A percentile compares a stretch with the other conserved stretches of the same genome.
Conservation (phyloP, 495 filamentous ascomycete genomes). For the Podospora anserina region DNA sequence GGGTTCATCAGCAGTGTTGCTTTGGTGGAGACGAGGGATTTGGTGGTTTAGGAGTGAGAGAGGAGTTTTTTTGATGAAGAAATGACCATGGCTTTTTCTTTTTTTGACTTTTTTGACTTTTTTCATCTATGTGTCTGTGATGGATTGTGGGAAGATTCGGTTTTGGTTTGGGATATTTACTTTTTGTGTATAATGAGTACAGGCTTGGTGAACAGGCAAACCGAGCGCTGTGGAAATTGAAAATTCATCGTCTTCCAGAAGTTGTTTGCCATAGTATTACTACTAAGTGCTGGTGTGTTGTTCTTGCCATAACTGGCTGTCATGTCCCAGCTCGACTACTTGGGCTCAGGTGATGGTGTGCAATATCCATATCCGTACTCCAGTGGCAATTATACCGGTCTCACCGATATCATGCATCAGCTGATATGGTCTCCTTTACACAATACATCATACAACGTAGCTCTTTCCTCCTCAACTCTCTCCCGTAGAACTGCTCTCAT, state of each 20-base stretch:
- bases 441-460: neutral
- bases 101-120: neutral
- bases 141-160: neutral
- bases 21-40: constrained; percentile 11
- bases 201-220: neutral
- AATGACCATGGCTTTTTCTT: neutral
- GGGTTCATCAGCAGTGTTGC: constrained; percentile 28
- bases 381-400: too few species aligned
- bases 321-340: too few species aligned
- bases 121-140: neutral
- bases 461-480: neutral
- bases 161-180: neutral
- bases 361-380: too few species aligned
- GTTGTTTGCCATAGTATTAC: too few species aligned
- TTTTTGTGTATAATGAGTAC: neutral
- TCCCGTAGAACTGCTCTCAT: neutral
- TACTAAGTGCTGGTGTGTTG: too few species aligned
- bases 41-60: neutral
- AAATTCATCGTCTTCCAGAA: too few species aligned
- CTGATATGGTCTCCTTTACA: too few species aligned
- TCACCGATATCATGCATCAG: too few species aligned
- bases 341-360: too few species aligned
- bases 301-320: too few species aligned
- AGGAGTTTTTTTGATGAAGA: neutral
- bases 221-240: too few species aligned